Base-by-base conservation (phyloP, 2,329 filamentous ascomycete species). In the Arthrobotrys sinensis region DNA sequence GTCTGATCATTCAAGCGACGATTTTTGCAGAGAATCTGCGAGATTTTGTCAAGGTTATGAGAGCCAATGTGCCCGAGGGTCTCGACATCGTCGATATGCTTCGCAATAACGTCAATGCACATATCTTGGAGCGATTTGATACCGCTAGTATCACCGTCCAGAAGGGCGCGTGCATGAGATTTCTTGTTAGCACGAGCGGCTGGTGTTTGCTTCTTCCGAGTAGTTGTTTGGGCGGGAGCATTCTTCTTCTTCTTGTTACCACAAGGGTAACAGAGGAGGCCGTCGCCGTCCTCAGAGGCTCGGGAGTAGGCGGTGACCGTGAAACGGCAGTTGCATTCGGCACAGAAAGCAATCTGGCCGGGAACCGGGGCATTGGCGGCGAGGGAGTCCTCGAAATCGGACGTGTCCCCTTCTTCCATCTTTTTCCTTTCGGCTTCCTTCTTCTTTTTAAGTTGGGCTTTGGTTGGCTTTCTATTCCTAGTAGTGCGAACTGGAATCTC, bases 11-110 rank as follows among this genome's bases (percentile, higher is more conserved):
- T 81, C 10, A 82, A 63, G 8, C 80, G 79, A 14, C 81, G 79
- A 45, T 82, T 82, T n/a, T 80, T 80, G 32, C 77, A 80, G 55
- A 82, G 80, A 14, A 82, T 82, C 62, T 82, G 80, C 38, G 80
- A 81, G 28, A 82, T 81, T 38, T 77, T 80, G 40, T 82, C 81
- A 71, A 82, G 80, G 50, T 81, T 80, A 48, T 77, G 70, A 24
- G 66, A 72, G 16, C 79, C 79, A n/a, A 82, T 80, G 63, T 79
- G 64, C 7, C 80, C 81, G 2, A 82, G 73, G n/a, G 68, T 78
- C 52, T 81, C 81, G 46, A 82, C 81, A 50, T 81, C 78, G 40
- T 81, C 81, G 53, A 82, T 82, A 43, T 81, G 76, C 65, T 80
- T 81, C 7, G 81, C 81, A 28, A 82, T 77, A 55, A 81, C 79